Evolutionary conservation across 805 yeast genomes (phyloP), one percentile per base, ranked within the genome.

Genomic region (Candida rishiriensis): DNA sequence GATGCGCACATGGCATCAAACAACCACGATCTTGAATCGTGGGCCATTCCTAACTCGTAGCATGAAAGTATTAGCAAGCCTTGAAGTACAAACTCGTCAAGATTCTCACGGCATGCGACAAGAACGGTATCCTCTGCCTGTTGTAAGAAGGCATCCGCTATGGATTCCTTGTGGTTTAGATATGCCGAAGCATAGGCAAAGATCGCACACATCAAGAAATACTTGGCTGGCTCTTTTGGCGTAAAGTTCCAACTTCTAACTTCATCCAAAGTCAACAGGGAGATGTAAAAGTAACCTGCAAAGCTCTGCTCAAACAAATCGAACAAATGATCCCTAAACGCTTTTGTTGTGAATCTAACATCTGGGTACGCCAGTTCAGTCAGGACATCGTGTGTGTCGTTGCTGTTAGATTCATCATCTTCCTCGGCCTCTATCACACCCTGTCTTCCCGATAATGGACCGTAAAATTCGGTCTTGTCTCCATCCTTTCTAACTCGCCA

Each of bases 361-460:
- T 33, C 36, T 4, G 36, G 49, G 39, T 11, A 38, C 43, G n/a
- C 44, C 42, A 26, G 40, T 40, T 16, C 49, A 21, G 26, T 21
- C 26, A 21, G 7, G 7, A 21, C 49, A 35, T 55, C 59, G 14
- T 44, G 3, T 33, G 34, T 8, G 28, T 41, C 41, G 34, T 49
- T 34, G 13, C 30, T 18, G 32, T 29, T 34, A 15, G 39, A 31
- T 2, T 42, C 40, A 8, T 39, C 43, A 1, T 44, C 46, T 6
- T 46, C 54, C 10, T 46, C 51, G 14, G 49, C 51, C 38, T 61
- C 66, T 4, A 51, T 30, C 18, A 58, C 60, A 29, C 59, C 58
- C 39, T 61, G 65, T 31, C 68, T 43, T 3, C 66, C 68, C 1
- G 67, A 62, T 2, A 64, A 54, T 3, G 68, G 69, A 0, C 69